Base-by-base conservation (phyloP, 768 basidiomycete genomes). In the Boletus rubescentipes region DNA sequence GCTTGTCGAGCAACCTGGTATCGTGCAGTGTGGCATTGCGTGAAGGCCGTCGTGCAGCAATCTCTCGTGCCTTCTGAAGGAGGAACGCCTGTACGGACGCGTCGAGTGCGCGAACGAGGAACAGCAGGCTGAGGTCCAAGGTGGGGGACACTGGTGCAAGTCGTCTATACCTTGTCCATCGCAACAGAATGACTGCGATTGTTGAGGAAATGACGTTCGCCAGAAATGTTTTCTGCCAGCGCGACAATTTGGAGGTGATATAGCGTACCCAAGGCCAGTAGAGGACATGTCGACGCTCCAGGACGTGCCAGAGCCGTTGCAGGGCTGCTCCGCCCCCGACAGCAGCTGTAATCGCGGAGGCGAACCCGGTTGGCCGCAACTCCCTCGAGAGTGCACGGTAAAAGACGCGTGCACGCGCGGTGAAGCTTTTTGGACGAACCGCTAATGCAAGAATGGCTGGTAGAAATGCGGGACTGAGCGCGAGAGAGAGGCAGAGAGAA, bases 21-120 rank as follows among this genome's bases (percentile, higher is more conserved):
- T 55, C 49, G 9, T 37, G 29, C 16, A 23, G 15, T 15, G 42
- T 21, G 16, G 20, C 55, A 9, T 55, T 26, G 36, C 9, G 2
- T n/a, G 37, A 37, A 40, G 21, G 15, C 12, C 26, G 48, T n/a
- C 45, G 44, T 16, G 34, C 18, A 18, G 41, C 29, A 34, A 35
- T 46, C 29, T 46, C 36, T 38, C 48, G 57, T 30, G 49, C 52
- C 57, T 20, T 67, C 64, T 20, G 31, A 51, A 76, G 72, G 32
- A 89, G 74, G 10, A 78, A 68, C 0, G 68, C 55, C 65, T 90
- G 90, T 2, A 84, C 65, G 15, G 76, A 49, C 9, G 81, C 79
- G 62, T 91, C 90, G 41, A 87, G 61, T 1, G 89, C 87, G 40
- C 89, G 80, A 29, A 89, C 86, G 45, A 86, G 67, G 26, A 90